These are phyloP conservation scores for Canavalia ensiformis DNA, from an alignment of 306 rosid species.

Conservation along the genomic window DNA sequence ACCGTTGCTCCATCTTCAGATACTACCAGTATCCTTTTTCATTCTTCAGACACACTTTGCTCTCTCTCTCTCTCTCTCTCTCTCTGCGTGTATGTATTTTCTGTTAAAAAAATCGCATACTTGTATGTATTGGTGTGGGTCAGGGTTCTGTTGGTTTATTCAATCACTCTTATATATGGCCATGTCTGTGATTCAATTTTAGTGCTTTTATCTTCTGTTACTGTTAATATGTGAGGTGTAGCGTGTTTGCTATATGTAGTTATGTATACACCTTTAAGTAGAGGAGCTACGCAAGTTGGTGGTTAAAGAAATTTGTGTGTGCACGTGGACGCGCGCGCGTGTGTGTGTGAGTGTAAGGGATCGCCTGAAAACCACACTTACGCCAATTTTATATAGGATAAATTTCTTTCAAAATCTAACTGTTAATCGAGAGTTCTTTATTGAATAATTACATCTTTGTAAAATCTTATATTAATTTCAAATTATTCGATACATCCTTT, in stretches of 20 bases:
- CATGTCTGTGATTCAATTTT: not conserved
- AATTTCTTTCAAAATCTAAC: no score
- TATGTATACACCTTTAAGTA: not conserved
- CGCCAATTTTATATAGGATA: no score
- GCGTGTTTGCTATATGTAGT: not conserved
- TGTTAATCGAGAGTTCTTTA: no score
- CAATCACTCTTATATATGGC: not conserved
- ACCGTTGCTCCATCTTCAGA: constrained; percentile 39
- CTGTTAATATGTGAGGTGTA: not conserved
- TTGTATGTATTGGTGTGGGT: not conserved
- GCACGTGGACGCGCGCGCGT: not conserved
- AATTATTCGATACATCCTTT: not conserved
- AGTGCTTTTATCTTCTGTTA: not conserved
- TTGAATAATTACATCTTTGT: not conserved
- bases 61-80: not conserved
- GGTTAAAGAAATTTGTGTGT: not conserved
- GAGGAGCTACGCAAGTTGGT: not conserved
- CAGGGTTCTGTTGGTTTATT: not conserved
- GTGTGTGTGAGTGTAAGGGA: no score
- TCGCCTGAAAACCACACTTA: no score
- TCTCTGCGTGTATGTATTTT: not conserved
- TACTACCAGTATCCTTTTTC: constrained; percentile 16
- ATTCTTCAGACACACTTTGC: not conserved
- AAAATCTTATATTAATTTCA: not conserved
- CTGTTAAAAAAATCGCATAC: no score